Evolutionary conservation across 176 grass and related monocot genomes (phyloP).

Genomic region (Dendrocalamus sinicus): DNA sequence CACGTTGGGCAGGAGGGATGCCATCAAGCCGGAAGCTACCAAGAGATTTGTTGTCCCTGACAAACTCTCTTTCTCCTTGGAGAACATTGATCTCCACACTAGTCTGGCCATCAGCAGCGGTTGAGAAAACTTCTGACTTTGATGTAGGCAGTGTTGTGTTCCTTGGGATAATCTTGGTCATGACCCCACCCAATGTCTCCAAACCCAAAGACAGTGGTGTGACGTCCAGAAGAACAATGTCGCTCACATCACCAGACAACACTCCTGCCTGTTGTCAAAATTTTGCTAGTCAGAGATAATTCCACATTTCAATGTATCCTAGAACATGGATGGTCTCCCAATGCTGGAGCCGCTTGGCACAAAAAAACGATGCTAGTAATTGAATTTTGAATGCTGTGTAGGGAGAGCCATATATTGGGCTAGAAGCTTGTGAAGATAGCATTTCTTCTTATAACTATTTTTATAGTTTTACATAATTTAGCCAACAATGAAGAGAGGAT

Average conservation of each 20-base stretch:
- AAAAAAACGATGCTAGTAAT: background rate
- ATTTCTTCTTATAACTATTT: background rate
- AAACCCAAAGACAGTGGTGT: constrained; percentile 76
- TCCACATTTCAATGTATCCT: background rate
- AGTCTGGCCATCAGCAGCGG: constrained; percentile 76
- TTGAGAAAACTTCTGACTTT: constrained; percentile 77
- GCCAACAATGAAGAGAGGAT: background rate
- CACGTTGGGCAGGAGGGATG: constrained; percentile 73
- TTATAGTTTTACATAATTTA: background rate
- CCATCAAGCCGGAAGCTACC: constrained; percentile 83
- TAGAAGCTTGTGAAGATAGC: background rate
- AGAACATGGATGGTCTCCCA: background rate
- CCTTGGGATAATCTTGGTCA: constrained; percentile 86
- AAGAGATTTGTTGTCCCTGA: constrained; percentile 79
- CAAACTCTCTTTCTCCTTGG: constrained; percentile 84
- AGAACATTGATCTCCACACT: constrained; percentile 83
- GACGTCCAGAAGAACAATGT: constrained; percentile 85
- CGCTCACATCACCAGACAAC: constrained; percentile 74
- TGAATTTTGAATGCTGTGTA: background rate
- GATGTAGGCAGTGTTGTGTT: constrained; percentile 81
- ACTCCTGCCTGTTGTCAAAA: constrained; percentile 65
- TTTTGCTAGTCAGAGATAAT: constrained; percentile 1
- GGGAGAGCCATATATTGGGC: background rate
- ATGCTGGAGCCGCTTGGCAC: background rate
- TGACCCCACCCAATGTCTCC: constrained; percentile 81